phyloP scores from a whole-genome alignment of 106 monocot genomes.

The Narthecium ossifragum region DNA sequence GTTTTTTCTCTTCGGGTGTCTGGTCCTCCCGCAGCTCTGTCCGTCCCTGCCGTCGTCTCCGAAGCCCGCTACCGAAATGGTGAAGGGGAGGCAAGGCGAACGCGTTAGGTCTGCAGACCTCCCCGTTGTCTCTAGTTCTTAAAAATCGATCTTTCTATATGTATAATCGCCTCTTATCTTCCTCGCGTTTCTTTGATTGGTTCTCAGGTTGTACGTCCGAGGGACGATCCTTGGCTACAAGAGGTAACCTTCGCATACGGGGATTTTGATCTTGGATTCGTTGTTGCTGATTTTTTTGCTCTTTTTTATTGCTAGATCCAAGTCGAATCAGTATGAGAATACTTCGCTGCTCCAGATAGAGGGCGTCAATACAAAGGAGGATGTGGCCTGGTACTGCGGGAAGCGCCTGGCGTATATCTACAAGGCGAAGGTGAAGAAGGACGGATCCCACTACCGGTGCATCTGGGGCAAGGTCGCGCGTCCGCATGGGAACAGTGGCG shows the following conservation, averaged over 20 bases:
- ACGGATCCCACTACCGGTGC: slow-evolving; percentile 28
- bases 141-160: too few species aligned
- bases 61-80: not conserved
- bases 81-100: slow-evolving; percentile 6
- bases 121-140: too few species aligned
- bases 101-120: too few species aligned
- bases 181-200: too few species aligned
- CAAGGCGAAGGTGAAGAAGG: slow-evolving; percentile 41
- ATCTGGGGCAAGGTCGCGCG: slow-evolving; percentile 46
- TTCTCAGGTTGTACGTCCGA: slow-evolving; percentile 6
- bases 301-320: slow-evolving; percentile 26
- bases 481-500: slow-evolving; percentile 47
- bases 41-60: too few species aligned
- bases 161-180: too few species aligned
- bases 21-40: too few species aligned
- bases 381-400: slow-evolving; percentile 34
- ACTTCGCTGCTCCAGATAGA: slow-evolving; percentile 51
- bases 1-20: too few species aligned
- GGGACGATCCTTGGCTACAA: slow-evolving; percentile 9
- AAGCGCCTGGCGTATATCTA: slow-evolving; percentile 39
- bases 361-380: slow-evolving; percentile 49
- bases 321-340: slow-evolving; percentile 44
- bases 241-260: not conserved
- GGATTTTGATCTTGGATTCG: too few species aligned
- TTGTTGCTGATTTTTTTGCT: too few species aligned